Conservation (phyloP, 208 protist genomes). For the Leptomonas pyrrhocoris region DNA sequence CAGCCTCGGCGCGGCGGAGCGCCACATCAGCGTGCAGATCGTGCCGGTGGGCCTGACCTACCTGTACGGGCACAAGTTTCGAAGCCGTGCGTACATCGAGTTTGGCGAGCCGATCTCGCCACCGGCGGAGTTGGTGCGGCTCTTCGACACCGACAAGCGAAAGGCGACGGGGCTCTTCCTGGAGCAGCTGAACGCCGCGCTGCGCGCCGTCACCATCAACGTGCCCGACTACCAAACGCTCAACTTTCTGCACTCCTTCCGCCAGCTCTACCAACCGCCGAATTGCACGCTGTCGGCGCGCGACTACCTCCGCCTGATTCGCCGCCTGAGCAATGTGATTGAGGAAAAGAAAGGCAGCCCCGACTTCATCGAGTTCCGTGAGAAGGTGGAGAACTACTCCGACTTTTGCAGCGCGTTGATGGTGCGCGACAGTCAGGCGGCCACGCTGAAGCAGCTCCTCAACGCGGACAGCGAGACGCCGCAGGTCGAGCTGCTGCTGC, state of each 20-base stretch:
- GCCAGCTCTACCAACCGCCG: slow-evolving; percentile 89
- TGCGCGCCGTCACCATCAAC: slow-evolving; percentile 88
- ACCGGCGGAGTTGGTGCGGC: slow-evolving; percentile 61
- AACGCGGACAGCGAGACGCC: slow-evolving; percentile 48
- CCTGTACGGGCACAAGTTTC: slow-evolving; percentile 93
- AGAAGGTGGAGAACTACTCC: slow-evolving; percentile 82
- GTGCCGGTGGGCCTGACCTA: slow-evolving; percentile 93
- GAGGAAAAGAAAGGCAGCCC: slow-evolving; percentile 64
- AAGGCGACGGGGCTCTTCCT: slow-evolving; percentile 83
- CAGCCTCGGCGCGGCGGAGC: slow-evolving; percentile 88
- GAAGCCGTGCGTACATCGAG: slow-evolving; percentile 88
- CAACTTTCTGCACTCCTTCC: slow-evolving; percentile 89
- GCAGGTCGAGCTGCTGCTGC: slow-evolving; percentile 70
- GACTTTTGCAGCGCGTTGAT: slow-evolving; percentile 83
- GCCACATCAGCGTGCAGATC: slow-evolving; percentile 79
- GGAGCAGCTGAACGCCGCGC: slow-evolving; percentile 77
- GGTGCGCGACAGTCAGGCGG: slow-evolving; percentile 86
- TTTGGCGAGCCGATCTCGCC: slow-evolving; percentile 87
- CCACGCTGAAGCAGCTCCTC: slow-evolving; percentile 77
- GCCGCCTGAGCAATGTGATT: slow-evolving; percentile 80
- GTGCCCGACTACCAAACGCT: slow-evolving; percentile 91
- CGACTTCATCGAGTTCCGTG: slow-evolving; percentile 72
- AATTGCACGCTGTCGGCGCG: slow-evolving; percentile 71
- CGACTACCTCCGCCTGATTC: slow-evolving; percentile 88
- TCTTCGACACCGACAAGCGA: slow-evolving; percentile 83